Base-by-base conservation (phyloP, 768 basidiomycete species). In the Russula ochroleuca region DNA sequence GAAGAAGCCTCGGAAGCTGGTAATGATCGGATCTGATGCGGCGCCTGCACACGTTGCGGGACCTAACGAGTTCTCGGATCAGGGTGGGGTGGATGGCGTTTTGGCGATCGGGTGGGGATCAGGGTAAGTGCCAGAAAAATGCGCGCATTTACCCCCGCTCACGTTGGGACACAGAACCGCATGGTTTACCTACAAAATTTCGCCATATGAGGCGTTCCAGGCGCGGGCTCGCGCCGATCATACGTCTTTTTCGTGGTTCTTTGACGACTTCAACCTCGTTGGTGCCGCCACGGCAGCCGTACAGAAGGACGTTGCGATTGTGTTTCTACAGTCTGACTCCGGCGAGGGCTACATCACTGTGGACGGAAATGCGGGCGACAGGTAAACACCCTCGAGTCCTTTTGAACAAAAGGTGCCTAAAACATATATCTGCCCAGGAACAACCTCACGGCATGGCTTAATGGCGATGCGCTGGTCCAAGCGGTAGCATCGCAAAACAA, bases 41-140 rank as follows among this genome's bases (percentile, higher is more conserved):
- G 81, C 76, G 9, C 80, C 82, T 0, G 71, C 74, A 28, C 60
- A 31, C 33, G 13, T 67, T 6, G 66, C 69, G 9, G 83, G 83
- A 4, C 81, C 83, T 1, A 85, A 85, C 69, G 79, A 75, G 7
- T 82, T 74, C 64, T 41, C 67, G 3, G 82, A 82, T 62, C 75
- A 73, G 21, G 73, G 73, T 38, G 74, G 77, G 33, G 71, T 72
- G 45, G 74, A 77, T 55, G 92, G 92, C 11, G 79, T 88, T 19
- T 79, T 97, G 23, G 92, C 92, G 9, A 88, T 94, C 87, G 93
- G 93, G 15, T 97, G 94, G 94, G 94, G 92, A 41, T 89, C 87
- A 55, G 92, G 92, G 75, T 67, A 8, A 43, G 66, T 43, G 10
- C 6, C 23, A 49, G 14, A 48, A 6, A 9, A n/a, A 19, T 25